Conservation (phyloP, 306 rosid species). For the Fragaria vesca region DNA sequence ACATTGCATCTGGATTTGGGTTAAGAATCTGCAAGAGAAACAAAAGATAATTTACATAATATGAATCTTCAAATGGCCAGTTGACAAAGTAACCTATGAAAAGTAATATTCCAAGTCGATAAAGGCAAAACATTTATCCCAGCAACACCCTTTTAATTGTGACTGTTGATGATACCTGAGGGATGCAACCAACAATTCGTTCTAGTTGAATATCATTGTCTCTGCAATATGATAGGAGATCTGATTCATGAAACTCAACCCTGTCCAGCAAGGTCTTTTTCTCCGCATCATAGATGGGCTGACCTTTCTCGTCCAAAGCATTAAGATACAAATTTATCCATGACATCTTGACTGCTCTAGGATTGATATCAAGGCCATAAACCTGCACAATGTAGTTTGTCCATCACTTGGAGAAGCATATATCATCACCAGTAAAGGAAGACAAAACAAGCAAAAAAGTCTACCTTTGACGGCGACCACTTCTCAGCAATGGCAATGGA, state of each 20-base stretch:
- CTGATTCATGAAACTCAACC: constrained; percentile 94
- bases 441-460: background rate
- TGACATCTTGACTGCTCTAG: constrained; percentile 83
- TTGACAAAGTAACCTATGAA: background rate
- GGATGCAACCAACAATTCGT: constrained; percentile 97
- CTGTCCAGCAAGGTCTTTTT: constrained; percentile 86
- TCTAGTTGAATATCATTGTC: constrained; percentile 74
- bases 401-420: background rate
- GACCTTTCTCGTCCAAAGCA: constrained; percentile 82
- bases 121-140: background rate
- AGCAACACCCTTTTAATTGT: background rate
- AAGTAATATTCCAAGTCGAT: background rate
- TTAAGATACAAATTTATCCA: constrained; percentile 89
- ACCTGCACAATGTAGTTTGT: constrained; percentile 47
- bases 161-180: constrained; percentile 64
- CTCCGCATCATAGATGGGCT: constrained; percentile 68
- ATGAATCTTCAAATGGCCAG: background rate
- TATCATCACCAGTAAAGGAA: background rate
- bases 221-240: constrained; percentile 80
- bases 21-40: constrained; percentile 78
- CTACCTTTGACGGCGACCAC: constrained; percentile 85
- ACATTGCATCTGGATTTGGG: constrained; percentile 99
- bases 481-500: constrained; percentile 96
- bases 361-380: constrained; percentile 94
- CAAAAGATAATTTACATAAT: constrained; percentile 1